These are phyloP conservation scores for Neonectria hederae DNA, from an alignment of 2,329 filamentous ascomycete species.

Conservation along the genomic window DNA sequence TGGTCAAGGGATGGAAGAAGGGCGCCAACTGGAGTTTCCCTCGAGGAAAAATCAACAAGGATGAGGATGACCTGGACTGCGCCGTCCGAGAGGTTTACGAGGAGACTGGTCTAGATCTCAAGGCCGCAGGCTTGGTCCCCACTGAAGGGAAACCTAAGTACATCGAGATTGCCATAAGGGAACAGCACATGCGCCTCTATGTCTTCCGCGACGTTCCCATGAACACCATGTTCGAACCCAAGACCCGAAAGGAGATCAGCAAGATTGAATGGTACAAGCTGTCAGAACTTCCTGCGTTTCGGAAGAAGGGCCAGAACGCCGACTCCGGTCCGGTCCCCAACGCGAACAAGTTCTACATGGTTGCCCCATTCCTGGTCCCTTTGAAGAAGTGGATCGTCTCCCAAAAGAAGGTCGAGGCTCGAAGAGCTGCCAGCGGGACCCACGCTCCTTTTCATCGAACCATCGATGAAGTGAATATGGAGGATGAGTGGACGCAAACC, in stretches of 20 bases:
- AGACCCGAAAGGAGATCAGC: conserved; percentile 96
- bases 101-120: conserved; percentile 91
- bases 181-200: conserved; percentile 92
- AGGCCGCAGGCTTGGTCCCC: conserved; percentile 77
- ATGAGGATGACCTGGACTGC: conserved; percentile 92
- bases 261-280: conserved; percentile 96
- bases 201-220: conserved; percentile 90
- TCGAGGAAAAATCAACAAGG: conserved; percentile 96
- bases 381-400: conserved; percentile 91
- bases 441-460: conserved; percentile 54
- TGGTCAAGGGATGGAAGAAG: conserved; percentile 99
- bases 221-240: conserved; percentile 87
- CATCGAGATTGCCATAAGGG: conserved; percentile 88
- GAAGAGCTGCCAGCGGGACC: conserved; percentile 52
- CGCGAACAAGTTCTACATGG: conserved; percentile 96
- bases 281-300: conserved; percentile 84
- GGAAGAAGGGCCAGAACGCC: conserved; percentile 67
- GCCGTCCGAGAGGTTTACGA: conserved; percentile 95
- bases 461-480: conserved; percentile 66
- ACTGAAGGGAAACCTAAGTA: conserved; percentile 78
- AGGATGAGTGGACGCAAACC: conserved; percentile 66
- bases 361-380: conserved; percentile 87
- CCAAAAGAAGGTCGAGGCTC: conserved; percentile 77
- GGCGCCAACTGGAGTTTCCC: conserved; percentile 96
- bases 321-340: conserved; percentile 67